Evolutionary conservation across 371 early-diverging fungal species (phyloP).

Genomic region (Rhizomucor pusillus): DNA sequence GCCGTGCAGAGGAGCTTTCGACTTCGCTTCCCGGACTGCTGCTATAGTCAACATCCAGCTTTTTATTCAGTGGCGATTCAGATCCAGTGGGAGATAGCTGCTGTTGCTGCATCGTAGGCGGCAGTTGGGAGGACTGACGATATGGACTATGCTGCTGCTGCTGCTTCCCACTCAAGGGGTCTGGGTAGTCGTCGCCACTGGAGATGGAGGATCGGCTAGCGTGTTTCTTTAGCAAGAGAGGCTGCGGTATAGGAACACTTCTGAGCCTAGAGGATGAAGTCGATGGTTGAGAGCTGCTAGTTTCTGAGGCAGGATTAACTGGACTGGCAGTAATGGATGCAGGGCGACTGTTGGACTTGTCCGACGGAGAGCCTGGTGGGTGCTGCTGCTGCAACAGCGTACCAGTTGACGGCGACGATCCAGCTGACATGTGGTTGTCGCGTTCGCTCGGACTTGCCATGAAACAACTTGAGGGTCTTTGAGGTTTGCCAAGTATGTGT

Average conservation of each 20-base stretch:
- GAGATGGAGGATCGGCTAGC: slow-evolving; percentile 31
- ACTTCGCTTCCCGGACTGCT: slow-evolving; percentile 20
- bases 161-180: slow-evolving; percentile 1
- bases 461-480: too few relatives aligned
- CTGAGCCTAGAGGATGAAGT: slow-evolving; percentile 19
- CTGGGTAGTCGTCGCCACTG: slow-evolving; percentile 12
- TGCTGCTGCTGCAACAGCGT: too few relatives aligned
- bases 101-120: slow-evolving; percentile 3
- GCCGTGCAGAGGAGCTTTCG: slow-evolving; percentile 3
- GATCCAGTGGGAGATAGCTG: not conserved
- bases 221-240: slow-evolving; percentile 21
- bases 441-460: too few relatives aligned
- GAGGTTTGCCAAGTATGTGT: too few relatives aligned
- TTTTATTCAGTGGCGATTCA: not conserved
- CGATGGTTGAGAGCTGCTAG: slow-evolving; percentile 13
- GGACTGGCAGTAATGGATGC: slow-evolving; percentile 1
- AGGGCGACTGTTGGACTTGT: not conserved
- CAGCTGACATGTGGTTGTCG: too few relatives aligned
- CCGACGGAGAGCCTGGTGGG: not conserved
- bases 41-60: slow-evolving; percentile 15
- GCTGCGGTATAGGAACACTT: slow-evolving; percentile 32
- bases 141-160: slow-evolving; percentile 2
- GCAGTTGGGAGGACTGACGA: slow-evolving; percentile 5
- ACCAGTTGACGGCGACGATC: too few relatives aligned
- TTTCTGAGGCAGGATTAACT: slow-evolving; percentile 3